phyloP scores from a whole-genome alignment of 2,329 filamentous ascomycete species.

The Arthroderma sp. region DNA sequence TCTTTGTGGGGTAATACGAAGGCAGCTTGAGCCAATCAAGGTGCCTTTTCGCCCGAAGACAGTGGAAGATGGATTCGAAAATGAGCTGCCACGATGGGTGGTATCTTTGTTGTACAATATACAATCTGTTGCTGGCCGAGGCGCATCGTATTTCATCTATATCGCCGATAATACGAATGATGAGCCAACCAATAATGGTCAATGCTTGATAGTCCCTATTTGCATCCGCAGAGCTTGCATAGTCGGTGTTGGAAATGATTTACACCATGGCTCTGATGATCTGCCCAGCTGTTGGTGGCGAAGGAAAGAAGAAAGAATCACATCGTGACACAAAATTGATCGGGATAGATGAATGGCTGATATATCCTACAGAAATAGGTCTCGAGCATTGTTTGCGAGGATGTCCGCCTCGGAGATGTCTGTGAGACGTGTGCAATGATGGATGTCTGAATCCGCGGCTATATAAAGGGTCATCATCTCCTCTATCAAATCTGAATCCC shows the following conservation, averaged over 20 bases:
- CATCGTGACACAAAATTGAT: background rate
- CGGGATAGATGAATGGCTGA: background rate
- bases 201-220: background rate
- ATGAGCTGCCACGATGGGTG: background rate
- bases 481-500: background rate
- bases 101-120: constrained; percentile 1
- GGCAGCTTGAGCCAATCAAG: background rate
- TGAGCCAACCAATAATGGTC: background rate
- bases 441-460: background rate
- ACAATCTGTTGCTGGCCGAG: background rate
- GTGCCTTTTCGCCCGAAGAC: background rate
- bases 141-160: background rate
- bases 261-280: background rate
- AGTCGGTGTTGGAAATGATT: background rate
- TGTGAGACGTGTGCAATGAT: background rate
- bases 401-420: background rate
- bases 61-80: background rate
- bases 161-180: background rate
- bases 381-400: background rate
- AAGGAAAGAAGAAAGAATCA: background rate
- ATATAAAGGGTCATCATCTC: constrained; percentile 2
- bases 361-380: background rate
- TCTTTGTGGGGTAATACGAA: background rate
- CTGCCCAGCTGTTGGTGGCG: background rate
- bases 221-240: background rate